Percentiles rank a stretch among this genome's conserved stretches.
These are phyloP conservation scores for Stephania cephalantha DNA, from an alignment of 164 flowering plant genomes.

Conservation along the genomic window DNA sequence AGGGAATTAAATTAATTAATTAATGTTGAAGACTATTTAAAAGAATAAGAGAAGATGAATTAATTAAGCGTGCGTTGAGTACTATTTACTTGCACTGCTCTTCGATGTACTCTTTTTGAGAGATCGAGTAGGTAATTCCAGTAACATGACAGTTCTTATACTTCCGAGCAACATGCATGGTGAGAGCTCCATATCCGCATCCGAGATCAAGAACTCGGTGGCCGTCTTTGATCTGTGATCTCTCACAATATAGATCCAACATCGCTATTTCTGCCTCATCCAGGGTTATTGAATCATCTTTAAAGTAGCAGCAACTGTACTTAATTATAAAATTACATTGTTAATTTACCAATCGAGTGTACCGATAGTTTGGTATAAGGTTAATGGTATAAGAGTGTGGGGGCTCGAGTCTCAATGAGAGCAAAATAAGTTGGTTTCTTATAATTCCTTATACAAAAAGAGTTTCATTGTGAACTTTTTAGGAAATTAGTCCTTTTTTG, in stretches of 20 bases:
- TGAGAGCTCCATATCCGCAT: conserved; percentile 11
- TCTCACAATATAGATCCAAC: conserved; percentile 15
- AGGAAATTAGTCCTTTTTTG: too few species aligned
- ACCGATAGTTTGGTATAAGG: too few species aligned
- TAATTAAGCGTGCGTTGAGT: too few species aligned
- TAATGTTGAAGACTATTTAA: not conserved
- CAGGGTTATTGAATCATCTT: conserved; percentile 7
- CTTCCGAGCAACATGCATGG: conserved; percentile 9
- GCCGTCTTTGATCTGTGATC: conserved; percentile 12
- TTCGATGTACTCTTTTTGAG: conserved; percentile 14
- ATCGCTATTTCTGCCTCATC: conserved; percentile 15
- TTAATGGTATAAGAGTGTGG: too few species aligned
- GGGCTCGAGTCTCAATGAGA: too few species aligned
- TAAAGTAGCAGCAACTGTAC: conserved; percentile 8
- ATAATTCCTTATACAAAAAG: too few species aligned
- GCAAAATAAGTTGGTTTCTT: too few species aligned
- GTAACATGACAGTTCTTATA: conserved; percentile 7
- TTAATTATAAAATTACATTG: not conserved
- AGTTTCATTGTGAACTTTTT: too few species aligned
- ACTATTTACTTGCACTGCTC: conserved; percentile 5
- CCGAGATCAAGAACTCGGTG: conserved; percentile 12
- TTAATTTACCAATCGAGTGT: not conserved
- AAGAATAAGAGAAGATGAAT: not conserved
- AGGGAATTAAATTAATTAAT: too few species aligned
- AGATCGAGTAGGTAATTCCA: conserved; percentile 5